These are phyloP conservation scores for Aureobasidium sp. DNA, from an alignment of 2,329 filamentous ascomycete genomes.

Conservation along the genomic window DNA sequence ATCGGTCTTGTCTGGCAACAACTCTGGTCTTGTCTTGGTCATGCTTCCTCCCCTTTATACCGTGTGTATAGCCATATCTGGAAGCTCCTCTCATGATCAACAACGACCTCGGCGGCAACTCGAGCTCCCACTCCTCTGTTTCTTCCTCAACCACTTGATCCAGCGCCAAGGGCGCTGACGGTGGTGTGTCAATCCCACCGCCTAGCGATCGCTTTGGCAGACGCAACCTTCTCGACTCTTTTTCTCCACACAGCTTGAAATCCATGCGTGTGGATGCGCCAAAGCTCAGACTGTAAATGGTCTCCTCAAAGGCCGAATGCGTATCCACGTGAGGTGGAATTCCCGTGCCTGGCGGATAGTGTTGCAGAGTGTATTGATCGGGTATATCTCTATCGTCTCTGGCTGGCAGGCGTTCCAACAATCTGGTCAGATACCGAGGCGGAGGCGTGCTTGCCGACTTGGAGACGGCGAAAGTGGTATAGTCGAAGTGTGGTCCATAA, in stretches of 20 bases:
- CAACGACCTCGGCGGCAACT: conserved; percentile 11
- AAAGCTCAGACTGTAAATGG: conserved; percentile 15
- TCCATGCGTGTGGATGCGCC: conserved; percentile 11
- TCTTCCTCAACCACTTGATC: neutral
- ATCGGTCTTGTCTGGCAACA: conserved; percentile 6
- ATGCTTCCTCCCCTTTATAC: conserved; percentile 14
- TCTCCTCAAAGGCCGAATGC: conserved; percentile 15
- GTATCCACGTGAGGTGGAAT: conserved; percentile 17
- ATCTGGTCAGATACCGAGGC: conserved; percentile 1
- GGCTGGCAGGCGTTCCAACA: conserved; percentile 5
- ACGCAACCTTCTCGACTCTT: conserved; percentile 7
- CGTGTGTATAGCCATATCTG: conserved; percentile 12
- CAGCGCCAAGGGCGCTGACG: neutral
- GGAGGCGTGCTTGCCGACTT: conserved; percentile 10
- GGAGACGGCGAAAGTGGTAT: conserved; percentile 13
- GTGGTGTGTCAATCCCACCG: neutral
- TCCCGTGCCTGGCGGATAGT: conserved; percentile 12
- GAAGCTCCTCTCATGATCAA: conserved; percentile 12
- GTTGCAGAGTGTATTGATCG: conserved; percentile 13
- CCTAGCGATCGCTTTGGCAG: conserved; percentile 13
- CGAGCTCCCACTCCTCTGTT: conserved; percentile 13
- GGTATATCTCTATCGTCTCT: conserved; percentile 8
- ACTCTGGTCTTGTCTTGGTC: neutral
- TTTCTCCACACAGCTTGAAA: conserved; percentile 6
- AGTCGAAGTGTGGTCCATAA: conserved; percentile 15